Evolutionary conservation across 768 basidiomycete genomes (phyloP).

Genomic region (Podaxis carcinomalis): DNA sequence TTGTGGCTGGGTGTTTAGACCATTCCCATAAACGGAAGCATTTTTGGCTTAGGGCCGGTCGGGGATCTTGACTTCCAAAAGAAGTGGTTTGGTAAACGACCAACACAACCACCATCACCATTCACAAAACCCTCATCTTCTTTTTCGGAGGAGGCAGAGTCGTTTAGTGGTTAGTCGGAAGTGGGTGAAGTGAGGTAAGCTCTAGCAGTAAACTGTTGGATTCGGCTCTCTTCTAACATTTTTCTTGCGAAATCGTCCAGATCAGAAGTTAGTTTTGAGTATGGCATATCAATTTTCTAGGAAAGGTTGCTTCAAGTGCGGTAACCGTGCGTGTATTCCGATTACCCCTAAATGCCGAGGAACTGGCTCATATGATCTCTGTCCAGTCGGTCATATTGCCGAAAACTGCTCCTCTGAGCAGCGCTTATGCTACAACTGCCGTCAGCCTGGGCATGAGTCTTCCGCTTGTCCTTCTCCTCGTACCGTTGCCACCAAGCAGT

Average conservation of each 20-base stretch:
- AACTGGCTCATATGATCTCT: constrained; percentile 13
- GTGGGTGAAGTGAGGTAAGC: constrained; percentile 69
- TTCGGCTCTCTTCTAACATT: not conserved
- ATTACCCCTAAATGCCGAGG: constrained; percentile 10
- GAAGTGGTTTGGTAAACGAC: constrained; percentile 9
- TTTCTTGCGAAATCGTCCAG: constrained; percentile 11
- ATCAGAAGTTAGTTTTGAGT: constrained; percentile 29
- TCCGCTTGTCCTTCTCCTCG: constrained; percentile 83
- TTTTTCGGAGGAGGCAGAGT: constrained; percentile 64
- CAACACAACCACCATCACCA: constrained; percentile 27
- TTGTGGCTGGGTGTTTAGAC: not conserved
- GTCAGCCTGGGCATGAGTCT: constrained; percentile 92
- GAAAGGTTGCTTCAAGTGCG: constrained; percentile 93
- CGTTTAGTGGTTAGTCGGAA: constrained; percentile 62
- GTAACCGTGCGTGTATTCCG: constrained; percentile 63
- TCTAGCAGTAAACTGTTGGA: not conserved
- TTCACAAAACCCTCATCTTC: constrained; percentile 46
- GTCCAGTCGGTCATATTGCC: constrained; percentile 85
- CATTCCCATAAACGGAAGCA: constrained; percentile 5
- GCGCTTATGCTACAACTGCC: constrained; percentile 92
- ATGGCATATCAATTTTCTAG: constrained; percentile 84
- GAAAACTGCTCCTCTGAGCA: constrained; percentile 87
- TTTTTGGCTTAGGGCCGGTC: constrained; percentile 11
- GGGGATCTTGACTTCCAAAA: not conserved
- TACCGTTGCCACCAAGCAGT: constrained; percentile 81